Percentiles rank a stretch among this genome's conserved stretches.
phyloP scores from a whole-genome alignment of 2,329 filamentous ascomycete species.

The Clonostachys chloroleuca region DNA sequence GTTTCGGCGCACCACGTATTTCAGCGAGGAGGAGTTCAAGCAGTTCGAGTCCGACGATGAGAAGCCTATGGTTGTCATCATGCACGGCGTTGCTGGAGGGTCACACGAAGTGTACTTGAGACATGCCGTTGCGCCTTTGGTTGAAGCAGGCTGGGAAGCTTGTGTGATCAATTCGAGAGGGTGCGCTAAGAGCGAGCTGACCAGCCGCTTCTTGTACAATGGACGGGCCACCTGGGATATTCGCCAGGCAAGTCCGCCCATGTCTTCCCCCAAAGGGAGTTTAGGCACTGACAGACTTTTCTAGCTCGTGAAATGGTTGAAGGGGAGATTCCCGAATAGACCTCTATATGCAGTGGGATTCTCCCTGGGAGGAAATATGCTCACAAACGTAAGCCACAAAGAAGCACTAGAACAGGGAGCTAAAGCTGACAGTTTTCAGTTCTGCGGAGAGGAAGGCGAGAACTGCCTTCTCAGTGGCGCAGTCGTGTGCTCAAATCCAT shows the following conservation, averaged over 20 bases:
- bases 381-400: constrained; percentile 69
- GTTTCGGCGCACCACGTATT: constrained; percentile 76
- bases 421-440: constrained; percentile 44
- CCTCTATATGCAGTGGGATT: constrained; percentile 89
- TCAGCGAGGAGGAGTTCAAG: constrained; percentile 63
- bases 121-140: constrained; percentile 72
- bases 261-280: no score
- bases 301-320: constrained; percentile 64
- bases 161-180: constrained; percentile 90
- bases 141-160: constrained; percentile 76
- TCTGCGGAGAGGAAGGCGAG: constrained; percentile 83
- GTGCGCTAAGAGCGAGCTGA: constrained; percentile 84
- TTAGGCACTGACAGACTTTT: no score
- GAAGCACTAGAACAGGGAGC: background rate
- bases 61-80: constrained; percentile 83
- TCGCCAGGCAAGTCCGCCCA: constrained; percentile 47
- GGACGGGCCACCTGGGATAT: constrained; percentile 93
- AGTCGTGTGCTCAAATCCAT: constrained; percentile 72
- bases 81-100: constrained; percentile 88
- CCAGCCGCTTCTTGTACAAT: constrained; percentile 84
- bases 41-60: constrained; percentile 64
- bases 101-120: constrained; percentile 89
- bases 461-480: constrained; percentile 64
- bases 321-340: constrained; percentile 76
- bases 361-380: constrained; percentile 89